These are phyloP conservation scores for Hawksworthiomyces lignivorus DNA, from an alignment of 2,329 filamentous ascomycete species.

Conservation along the genomic window DNA sequence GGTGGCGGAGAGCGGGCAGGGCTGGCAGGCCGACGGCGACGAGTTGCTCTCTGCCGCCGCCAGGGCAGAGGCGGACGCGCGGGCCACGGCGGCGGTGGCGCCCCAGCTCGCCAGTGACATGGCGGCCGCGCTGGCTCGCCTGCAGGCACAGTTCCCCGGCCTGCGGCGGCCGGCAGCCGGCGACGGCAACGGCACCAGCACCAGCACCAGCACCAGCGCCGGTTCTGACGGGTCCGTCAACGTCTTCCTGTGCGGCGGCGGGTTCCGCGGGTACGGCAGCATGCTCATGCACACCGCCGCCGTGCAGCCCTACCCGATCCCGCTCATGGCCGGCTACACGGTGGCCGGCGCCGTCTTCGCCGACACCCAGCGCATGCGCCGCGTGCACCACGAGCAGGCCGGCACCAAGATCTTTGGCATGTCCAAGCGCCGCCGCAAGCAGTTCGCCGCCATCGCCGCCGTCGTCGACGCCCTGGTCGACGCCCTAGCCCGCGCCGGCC, in stretches of 20 bases:
- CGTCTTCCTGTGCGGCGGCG: slow-evolving; percentile 81
- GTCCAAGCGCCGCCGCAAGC: slow-evolving; percentile 67
- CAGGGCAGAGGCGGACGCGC: slow-evolving; percentile 25
- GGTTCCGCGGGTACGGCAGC: slow-evolving; percentile 85
- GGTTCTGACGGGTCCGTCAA: slow-evolving; percentile 47
- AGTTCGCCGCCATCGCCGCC: slow-evolving; percentile 77
- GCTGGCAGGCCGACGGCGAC: not conserved
- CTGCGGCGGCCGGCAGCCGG: slow-evolving; percentile 36
- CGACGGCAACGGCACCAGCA: slow-evolving; percentile 21
- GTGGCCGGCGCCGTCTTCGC: slow-evolving; percentile 55
- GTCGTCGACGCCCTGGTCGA: slow-evolving; percentile 68
- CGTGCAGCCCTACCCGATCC: slow-evolving; percentile 72
- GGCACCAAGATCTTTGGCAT: slow-evolving; percentile 64
- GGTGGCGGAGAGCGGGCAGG: slow-evolving; percentile 20
- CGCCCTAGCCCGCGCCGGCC: slow-evolving; percentile 36
- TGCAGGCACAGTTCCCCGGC: slow-evolving; percentile 39
- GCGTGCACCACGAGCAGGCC: slow-evolving; percentile 39
- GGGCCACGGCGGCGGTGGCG: slow-evolving; percentile 38
- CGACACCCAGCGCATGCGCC: slow-evolving; percentile 42
- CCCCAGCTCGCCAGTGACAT: slow-evolving; percentile 52
- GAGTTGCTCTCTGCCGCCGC: not conserved
- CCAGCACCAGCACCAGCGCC: no score
- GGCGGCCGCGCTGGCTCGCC: slow-evolving; percentile 48
- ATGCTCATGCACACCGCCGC: slow-evolving; percentile 73
- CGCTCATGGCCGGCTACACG: slow-evolving; percentile 72